A percentile compares a stretch with the other conserved stretches of the same genome.
phyloP scores from a whole-genome alignment of 2,329 filamentous ascomycete genomes.

The Colletotrichum sojae region DNA sequence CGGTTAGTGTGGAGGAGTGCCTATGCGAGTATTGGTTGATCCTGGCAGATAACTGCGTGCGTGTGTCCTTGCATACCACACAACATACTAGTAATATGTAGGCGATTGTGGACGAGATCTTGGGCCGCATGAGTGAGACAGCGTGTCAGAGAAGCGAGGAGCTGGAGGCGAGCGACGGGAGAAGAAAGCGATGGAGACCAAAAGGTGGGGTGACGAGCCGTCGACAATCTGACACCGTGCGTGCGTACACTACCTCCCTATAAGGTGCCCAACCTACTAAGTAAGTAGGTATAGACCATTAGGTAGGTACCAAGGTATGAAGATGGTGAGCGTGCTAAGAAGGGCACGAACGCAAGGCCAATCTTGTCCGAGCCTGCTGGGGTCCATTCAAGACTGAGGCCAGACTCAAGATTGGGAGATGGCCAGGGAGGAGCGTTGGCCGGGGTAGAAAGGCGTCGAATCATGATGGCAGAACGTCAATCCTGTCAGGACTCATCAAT shows the following conservation, averaged over 20 bases:
- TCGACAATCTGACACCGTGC: too few relatives aligned
- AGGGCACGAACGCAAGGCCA: not conserved
- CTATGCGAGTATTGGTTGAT: not conserved
- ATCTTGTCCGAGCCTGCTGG: conserved; percentile 3
- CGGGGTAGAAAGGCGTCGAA: not conserved
- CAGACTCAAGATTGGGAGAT: conserved; percentile 27
- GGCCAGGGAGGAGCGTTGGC: conserved; percentile 13
- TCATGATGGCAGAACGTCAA: not conserved
- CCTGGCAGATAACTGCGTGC: conserved; percentile 23
- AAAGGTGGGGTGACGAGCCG: conserved; percentile 17
- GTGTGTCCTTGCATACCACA: not conserved
- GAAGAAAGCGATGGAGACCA: conserved; percentile 26
- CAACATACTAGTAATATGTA: not conserved
- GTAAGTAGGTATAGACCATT: too few relatives aligned
- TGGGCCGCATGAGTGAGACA: conserved; percentile 38
- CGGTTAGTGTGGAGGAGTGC: conserved; percentile 19
- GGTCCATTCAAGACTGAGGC: conserved; percentile 15
- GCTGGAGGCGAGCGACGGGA: conserved; percentile 21
- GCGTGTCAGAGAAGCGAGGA: conserved; percentile 37
- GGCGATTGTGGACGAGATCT: conserved; percentile 23
- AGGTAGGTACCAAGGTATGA: not conserved
- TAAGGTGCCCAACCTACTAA: too few relatives aligned
- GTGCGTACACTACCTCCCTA: too few relatives aligned
- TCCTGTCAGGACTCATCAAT: not conserved
- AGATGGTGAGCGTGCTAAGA: conserved; percentile 21